Percentiles rank a stretch among this genome's conserved stretches.
Evolutionary conservation across 2,329 filamentous ascomycete species (phyloP).

Genomic region (Claviceps paspali): DNA sequence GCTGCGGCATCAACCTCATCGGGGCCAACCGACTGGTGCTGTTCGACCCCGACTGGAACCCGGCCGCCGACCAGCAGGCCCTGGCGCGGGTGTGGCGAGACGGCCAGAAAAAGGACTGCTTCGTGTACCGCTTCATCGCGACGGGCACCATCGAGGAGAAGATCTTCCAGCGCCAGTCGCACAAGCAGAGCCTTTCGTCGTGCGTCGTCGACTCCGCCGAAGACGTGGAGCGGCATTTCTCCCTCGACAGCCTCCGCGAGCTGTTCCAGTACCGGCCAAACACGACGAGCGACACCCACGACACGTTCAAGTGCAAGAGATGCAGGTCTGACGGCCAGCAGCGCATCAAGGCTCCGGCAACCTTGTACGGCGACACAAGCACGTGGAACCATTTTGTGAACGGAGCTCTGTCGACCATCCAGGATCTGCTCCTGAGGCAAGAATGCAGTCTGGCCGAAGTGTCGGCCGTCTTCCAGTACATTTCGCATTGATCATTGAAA

Average conservation of each 20-base stretch:
- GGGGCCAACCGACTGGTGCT: slow-evolving; percentile 88
- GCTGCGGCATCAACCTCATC: slow-evolving; percentile 90
- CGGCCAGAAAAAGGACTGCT: slow-evolving; percentile 97
- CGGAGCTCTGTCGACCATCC: slow-evolving; percentile 62
- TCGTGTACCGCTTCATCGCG: slow-evolving; percentile 98
- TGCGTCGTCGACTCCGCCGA: slow-evolving; percentile 94
- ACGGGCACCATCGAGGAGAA: slow-evolving; percentile 98
- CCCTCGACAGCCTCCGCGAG: slow-evolving; percentile 75
- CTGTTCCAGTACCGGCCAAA: slow-evolving; percentile 81
- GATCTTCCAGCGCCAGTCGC: slow-evolving; percentile 95
- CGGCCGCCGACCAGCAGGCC: slow-evolving; percentile 91
- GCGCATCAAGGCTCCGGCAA: slow-evolving; percentile 76
- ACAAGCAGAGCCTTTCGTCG: slow-evolving; percentile 92
- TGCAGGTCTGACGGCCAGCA: slow-evolving; percentile 82
- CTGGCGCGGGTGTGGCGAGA: slow-evolving; percentile 97
- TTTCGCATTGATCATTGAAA: slow-evolving; percentile 65
- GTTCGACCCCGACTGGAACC: slow-evolving; percentile 97
- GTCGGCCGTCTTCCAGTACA: slow-evolving; percentile 96
- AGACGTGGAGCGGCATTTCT: slow-evolving; percentile 95
- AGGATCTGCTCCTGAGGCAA: slow-evolving; percentile 80
- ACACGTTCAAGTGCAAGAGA: slow-evolving; percentile 96
- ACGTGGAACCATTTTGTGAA: slow-evolving; percentile 99
- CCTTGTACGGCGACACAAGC: slow-evolving; percentile 95
- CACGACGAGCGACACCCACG: slow-evolving; percentile 87
- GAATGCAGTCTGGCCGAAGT: slow-evolving; percentile 67